Evolutionary conservation across 805 yeast genomes (phyloP), one percentile per base, ranked within the genome.

Genomic region (Candida nonsorbophila): DNA sequence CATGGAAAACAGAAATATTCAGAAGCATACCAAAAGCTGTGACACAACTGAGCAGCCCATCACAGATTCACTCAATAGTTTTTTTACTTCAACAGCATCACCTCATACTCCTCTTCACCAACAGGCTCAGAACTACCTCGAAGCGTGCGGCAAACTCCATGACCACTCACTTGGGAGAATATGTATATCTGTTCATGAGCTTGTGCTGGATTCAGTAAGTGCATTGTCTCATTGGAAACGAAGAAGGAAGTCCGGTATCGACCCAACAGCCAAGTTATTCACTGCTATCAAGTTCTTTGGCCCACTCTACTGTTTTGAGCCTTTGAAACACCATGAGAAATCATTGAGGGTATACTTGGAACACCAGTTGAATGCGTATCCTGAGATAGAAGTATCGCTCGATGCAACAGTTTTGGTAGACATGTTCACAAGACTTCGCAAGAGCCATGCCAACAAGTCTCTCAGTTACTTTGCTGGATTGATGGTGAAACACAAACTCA

Each of bases 61-160:
- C n/a, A n/a, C n/a, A n/a, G n/a, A n/a, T n/a, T n/a, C n/a, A n/a
- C n/a, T n/a, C n/a, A n/a, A n/a, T n/a, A n/a, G n/a, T n/a, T n/a
- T n/a, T n/a, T n/a, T n/a, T n/a, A n/a, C n/a, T n/a, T n/a, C n/a
- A n/a, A n/a, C n/a, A n/a, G n/a, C n/a, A n/a, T n/a, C n/a, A n/a
- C n/a, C n/a, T n/a, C n/a, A n/a, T n/a, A n/a, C n/a, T n/a, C 37
- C 44, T 2, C 27, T 50, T 14, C 51, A 51, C 27, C 38, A 37
- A 11, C 59, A 51, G 30, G 55, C 54, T 3, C 27, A 30, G 10
- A 20, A 26, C 11, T 50, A 36, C 22, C 26, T 39, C 8, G 28
- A 28, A 4, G 37, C 36, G 5, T 29, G 33, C 21, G 50, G 48
- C 5, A 27, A 25, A 6, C 33, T 51, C n/a, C 37, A 40, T 6